Evolutionary conservation across 495 filamentous ascomycete genomes (phyloP).

Genomic region (Neurospora tetrasperma): DNA sequence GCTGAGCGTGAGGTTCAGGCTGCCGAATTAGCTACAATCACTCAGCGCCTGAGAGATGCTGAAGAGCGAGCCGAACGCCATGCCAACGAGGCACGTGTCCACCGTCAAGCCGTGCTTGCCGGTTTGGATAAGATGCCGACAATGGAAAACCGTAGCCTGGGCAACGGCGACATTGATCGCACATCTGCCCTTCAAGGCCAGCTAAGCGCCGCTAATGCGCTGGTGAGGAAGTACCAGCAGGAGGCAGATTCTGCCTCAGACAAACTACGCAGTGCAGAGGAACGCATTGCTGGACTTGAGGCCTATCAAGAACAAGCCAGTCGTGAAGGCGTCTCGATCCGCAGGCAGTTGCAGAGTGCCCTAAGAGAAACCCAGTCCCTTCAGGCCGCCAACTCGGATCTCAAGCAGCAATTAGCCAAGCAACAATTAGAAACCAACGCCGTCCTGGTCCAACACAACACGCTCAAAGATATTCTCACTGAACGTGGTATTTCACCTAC

Average conservation of each 20-base stretch:
- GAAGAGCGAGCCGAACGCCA: conserved; percentile 87
- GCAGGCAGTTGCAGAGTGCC: conserved; percentile 76
- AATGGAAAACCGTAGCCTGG: conserved; percentile 39
- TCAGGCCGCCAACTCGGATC: conserved; percentile 64
- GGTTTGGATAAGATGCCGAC: conserved; percentile 65
- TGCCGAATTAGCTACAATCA: conserved; percentile 66
- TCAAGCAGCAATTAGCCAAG: conserved; percentile 65
- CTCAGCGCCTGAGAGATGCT: conserved; percentile 66
- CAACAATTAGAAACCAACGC: conserved; percentile 87
- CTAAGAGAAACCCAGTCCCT: conserved; percentile 69
- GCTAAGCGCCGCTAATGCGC: conserved; percentile 60
- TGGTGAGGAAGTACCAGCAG: conserved; percentile 77
- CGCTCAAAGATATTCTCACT: conserved; percentile 81
- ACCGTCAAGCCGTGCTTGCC: conserved; percentile 70
- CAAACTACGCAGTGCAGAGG: conserved; percentile 84
- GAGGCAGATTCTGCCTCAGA: conserved; percentile 85
- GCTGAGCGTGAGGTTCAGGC: conserved; percentile 77
- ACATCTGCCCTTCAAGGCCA: conserved; percentile 69
- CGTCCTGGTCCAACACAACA: conserved; percentile 77
- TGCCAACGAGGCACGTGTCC: conserved; percentile 75
- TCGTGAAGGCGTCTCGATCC: conserved; percentile 77
- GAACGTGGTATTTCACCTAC: conserved; percentile 76
- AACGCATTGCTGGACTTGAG: conserved; percentile 90
- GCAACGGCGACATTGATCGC: conserved; percentile 60
- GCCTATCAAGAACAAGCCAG: conserved; percentile 95